Conservation (phyloP, 331 rosid species). For the Prunus yedoensis region DNA sequence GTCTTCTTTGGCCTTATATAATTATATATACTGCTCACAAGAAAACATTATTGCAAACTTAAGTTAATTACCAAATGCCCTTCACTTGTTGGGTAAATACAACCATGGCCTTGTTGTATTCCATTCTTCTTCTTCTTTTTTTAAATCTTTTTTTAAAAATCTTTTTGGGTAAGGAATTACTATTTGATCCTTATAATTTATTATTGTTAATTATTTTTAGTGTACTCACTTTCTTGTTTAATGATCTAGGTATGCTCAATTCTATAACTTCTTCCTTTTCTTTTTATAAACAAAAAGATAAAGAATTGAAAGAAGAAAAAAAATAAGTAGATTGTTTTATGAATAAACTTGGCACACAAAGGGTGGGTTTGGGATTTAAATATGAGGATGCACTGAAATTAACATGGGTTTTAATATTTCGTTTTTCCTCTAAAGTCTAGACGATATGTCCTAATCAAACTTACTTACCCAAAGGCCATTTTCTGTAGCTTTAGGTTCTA, state of each 20-base stretch:
- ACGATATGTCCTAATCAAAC: not conserved
- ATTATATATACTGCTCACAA: conserved; percentile 39
- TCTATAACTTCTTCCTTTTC: too few species aligned
- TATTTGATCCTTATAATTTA: too few species aligned
- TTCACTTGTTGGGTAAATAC: conserved; percentile 17
- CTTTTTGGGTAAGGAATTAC: not conserved
- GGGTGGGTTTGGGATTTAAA: too few species aligned
- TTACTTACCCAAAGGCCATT: not conserved
- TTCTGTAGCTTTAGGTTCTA: not conserved
- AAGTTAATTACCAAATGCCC: conserved; percentile 13
- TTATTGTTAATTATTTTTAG: not conserved
- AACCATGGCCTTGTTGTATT: not conserved
- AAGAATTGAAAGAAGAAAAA: too few species aligned
- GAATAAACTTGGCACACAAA: too few species aligned
- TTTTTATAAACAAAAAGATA: too few species aligned
- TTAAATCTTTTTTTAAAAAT: not conserved
- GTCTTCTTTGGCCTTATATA: conserved; percentile 69
- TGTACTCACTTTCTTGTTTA: not conserved
- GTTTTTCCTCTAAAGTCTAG: not conserved
- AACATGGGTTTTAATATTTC: too few species aligned
- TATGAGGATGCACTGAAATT: too few species aligned
- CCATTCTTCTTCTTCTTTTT: not conserved
- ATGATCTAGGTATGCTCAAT: not conserved
- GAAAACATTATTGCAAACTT: conserved; percentile 1
- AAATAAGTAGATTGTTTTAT: too few species aligned